Evolutionary conservation across 768 basidiomycete species (phyloP).

Genomic region (Pleurotus platypus): DNA sequence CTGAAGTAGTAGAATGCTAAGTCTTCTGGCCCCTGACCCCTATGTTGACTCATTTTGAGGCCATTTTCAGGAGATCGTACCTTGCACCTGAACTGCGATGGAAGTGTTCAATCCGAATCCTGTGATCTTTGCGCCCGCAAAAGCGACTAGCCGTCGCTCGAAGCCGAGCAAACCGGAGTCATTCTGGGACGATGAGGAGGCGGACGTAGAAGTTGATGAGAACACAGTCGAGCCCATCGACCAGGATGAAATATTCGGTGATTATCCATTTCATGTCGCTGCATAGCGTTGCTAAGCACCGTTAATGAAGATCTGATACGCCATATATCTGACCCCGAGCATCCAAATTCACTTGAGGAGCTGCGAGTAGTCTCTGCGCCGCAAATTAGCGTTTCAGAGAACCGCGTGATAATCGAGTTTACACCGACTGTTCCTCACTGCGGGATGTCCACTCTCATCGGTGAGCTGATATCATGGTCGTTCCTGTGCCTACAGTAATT

Average conservation of each 20-base stretch:
- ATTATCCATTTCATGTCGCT: conserved; percentile 9
- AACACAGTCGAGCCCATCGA: conserved; percentile 75
- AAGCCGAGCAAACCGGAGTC: conserved; percentile 40
- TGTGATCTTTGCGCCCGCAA: conserved; percentile 62
- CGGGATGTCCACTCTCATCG: conserved; percentile 95
- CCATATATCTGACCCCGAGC: conserved; percentile 92
- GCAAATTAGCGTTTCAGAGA: conserved; percentile 61
- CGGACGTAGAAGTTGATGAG: conserved; percentile 41
- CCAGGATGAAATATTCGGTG: conserved; percentile 91
- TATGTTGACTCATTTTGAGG: no score
- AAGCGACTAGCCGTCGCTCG: conserved; percentile 38
- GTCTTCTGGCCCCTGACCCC: no score
- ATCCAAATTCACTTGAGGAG: conserved; percentile 91
- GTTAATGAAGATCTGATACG: conserved; percentile 78
- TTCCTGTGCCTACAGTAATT: conserved; percentile 1
- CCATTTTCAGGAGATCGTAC: background rate
- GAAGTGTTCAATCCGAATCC: conserved; percentile 91
- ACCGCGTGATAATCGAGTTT: conserved; percentile 83
- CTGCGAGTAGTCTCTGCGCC: conserved; percentile 91
- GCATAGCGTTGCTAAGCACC: background rate
- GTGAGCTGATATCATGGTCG: conserved; percentile 36
- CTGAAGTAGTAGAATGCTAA: no score
- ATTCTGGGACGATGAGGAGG: conserved; percentile 58
- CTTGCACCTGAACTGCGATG: conserved; percentile 11
- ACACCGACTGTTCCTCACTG: conserved; percentile 98